Evolutionary conservation across 2,329 filamentous ascomycete genomes (phyloP), one percentile per base, ranked within the genome.

Genomic region (Neophaeococcomyces aloes): DNA sequence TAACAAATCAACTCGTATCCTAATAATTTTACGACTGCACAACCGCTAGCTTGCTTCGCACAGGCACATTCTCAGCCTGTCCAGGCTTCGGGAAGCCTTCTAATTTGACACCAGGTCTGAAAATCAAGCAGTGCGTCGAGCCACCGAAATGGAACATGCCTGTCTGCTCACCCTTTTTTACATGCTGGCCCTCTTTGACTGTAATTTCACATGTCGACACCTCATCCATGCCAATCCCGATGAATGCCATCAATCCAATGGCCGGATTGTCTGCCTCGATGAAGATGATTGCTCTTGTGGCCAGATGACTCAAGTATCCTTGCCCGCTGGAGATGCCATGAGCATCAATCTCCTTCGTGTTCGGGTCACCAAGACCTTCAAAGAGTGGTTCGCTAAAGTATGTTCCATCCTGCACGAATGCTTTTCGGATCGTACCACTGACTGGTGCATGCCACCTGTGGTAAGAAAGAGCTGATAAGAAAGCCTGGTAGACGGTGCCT

Each of bases 71-170:
- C 35, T 59, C 56, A 47, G 61, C 51, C 42, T 57, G 57, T 0
- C 61, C 61, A 0, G 64, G 47, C 42, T 59, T 49, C 0, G 65
- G 66, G 29, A 69, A 61, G 0, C 57, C 65, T 2, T 64, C 58
- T 0, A 77, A 47, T 42, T 68, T 32, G 8, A 60, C 1, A 52
- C 65, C 4, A 62, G 57, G 1, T 19, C 74, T 62, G 63, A 86
- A 86, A 2, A 87, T 56, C 52, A 86, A 56, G 53, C 79, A 83
- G 57, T 84, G 77, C 1, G 76, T 78, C 5, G 74, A 80, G 0
- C 83, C 83, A n/a, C 83, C 83, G 57, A 81, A 86, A 57, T 87
- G 83, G 61, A 87, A 87, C 81, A 85, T 86, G 32, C 83, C 83
- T 30, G 79, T 67, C 64, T 86, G 65, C 3, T 86, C 74, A 1